Base-by-base conservation (phyloP, 208 protist species). In the Acanthamoeba castellanii region DNA sequence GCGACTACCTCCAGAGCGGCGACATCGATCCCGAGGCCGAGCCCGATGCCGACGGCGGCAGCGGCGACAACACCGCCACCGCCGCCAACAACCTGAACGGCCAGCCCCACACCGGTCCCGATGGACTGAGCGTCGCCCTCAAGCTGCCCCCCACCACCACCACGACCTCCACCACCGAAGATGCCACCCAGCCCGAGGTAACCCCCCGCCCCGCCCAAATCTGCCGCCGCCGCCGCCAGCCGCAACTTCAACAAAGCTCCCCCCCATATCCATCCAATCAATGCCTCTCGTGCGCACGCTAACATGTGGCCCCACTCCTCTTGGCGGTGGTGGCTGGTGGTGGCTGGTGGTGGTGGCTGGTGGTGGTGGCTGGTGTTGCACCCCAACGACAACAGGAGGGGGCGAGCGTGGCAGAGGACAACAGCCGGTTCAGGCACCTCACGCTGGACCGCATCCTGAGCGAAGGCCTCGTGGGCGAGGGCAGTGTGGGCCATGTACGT, bases 391-490 rank as follows among this genome's bases (percentile, higher is more conserved):
- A n/a, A 64, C 57, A 64, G 57, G 57, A 64, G 57, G 57, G 57
- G 0, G 32, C 37, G 22, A 37, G 18, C 16, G 74, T 34, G 30
- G 7, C 64, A 72, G 81, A 88, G 34, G 81, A 61, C 84, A 90
- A 90, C 84, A 68, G 84, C 64, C n/a, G 59, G 16, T 90, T 90
- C 59, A 37, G 32, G 34, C 84, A 90, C 50, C 20, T 90, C 32
- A 90, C 84, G 11, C n/a, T 90, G 16, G 84, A 66, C 18, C 50
- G 59, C 18, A 27, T 90, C 30, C 50, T 90, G 20, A 27, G 18
- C 1, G 55, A 90, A 50, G 84, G 84, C 16, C 84, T 90, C 52
- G 59, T 90, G 30, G 50, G 55, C n/a, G 84, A 90, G 52, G 84
- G 84, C 20, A 66, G 8, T 22, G 30, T 50, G 3, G 84, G 84